These are phyloP conservation scores for Amoebophrya sp. DNA, from an alignment of 169 alveolate species.

Conservation along the genomic window DNA sequence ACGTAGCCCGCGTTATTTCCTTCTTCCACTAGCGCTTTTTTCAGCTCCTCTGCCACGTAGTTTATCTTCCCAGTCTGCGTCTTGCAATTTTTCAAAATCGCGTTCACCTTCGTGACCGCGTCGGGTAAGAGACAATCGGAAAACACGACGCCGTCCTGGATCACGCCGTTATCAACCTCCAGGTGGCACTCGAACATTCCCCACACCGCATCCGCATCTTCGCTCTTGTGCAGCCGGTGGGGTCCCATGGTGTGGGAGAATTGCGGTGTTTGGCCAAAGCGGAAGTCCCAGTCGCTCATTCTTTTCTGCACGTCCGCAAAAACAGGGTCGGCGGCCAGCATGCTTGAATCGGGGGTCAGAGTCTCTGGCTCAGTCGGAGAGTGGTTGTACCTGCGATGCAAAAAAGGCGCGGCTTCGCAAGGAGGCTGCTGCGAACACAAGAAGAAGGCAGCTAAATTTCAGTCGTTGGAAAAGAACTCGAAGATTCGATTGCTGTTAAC, in stretches of 20 bases:
- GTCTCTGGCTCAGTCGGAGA: not conserved
- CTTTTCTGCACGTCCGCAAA: not conserved
- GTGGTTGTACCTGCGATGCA: not conserved
- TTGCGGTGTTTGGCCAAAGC: not conserved
- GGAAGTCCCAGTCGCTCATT: not conserved
- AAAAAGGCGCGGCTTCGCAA: too few species aligned
- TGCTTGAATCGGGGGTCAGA: not conserved
- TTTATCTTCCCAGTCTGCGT: too few species aligned
- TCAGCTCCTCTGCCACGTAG: too few species aligned
- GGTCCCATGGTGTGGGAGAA: not conserved
- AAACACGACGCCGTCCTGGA: not conserved
- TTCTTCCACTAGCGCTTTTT: too few species aligned
- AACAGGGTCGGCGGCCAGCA: not conserved
- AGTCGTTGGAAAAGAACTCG: too few species aligned
- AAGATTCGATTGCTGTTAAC: too few species aligned
- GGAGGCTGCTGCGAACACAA: too few species aligned
- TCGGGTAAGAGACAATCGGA: not conserved
- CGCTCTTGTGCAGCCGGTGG: not conserved
- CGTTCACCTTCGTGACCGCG: not conserved
- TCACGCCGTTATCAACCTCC: not conserved
- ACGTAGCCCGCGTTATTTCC: too few species aligned
- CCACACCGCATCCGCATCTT: not conserved
- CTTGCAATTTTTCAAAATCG: not conserved
- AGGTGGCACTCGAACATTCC: slow-evolving; percentile 7
- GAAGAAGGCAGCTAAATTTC: too few species aligned